Percentiles rank a stretch among this genome's conserved stretches.
Evolutionary conservation across 1,284 basidiomycete species (phyloP).

Genomic region (Malassezia sympodialis): DNA sequence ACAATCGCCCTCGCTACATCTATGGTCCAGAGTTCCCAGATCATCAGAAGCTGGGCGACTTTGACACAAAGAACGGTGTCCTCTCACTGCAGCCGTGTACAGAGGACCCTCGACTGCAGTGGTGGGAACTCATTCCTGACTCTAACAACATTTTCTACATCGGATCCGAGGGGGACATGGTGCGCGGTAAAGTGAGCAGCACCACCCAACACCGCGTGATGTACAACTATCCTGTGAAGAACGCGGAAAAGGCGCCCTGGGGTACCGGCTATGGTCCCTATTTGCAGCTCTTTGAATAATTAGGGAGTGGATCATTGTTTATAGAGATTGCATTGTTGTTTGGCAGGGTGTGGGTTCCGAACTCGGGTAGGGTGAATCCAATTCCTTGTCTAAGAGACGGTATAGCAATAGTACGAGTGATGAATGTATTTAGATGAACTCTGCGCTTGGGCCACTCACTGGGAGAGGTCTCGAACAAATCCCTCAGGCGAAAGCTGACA

Average conservation of each 20-base stretch:
- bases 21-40: neutral
- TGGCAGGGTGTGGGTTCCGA: too few species aligned
- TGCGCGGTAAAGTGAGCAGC: neutral
- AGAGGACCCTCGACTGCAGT: neutral
- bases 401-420: too few species aligned
- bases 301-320: too few species aligned
- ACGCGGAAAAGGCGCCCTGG: neutral
- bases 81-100: neutral
- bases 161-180: neutral
- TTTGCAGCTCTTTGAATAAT: neutral
- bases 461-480: too few species aligned
- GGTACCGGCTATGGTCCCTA: neutral
- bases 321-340: neutral
- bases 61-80: neutral
- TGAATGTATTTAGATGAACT: too few species aligned
- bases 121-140: neutral
- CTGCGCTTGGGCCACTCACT: too few species aligned
- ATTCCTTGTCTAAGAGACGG: too few species aligned
- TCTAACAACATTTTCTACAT: neutral
- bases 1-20: neutral
- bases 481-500: too few species aligned
- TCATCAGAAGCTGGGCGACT: neutral
- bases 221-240: neutral
- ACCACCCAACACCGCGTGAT: neutral
- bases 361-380: too few species aligned